These are phyloP conservation scores for Sporisorium iseilematis-ciliati DNA, from an alignment of 1,284 basidiomycete genomes.

Conservation along the genomic window DNA sequence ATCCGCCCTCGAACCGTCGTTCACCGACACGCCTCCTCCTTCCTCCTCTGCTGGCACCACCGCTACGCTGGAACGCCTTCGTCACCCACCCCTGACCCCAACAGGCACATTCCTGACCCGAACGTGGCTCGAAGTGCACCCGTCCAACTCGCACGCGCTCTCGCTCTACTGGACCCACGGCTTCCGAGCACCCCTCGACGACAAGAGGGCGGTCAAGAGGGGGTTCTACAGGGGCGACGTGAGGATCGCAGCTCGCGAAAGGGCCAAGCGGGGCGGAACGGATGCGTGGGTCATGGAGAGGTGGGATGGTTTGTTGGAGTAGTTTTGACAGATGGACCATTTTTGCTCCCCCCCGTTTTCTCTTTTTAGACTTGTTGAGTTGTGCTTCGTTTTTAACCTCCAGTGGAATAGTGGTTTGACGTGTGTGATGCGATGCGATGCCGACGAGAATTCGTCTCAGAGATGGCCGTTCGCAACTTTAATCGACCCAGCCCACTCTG, in stretches of 20 bases:
- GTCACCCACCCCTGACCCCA: background rate
- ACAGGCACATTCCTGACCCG: constrained; percentile 19
- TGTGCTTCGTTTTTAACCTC: too few species aligned
- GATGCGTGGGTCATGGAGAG: constrained; percentile 58
- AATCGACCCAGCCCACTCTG: too few species aligned
- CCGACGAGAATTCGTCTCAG: too few species aligned
- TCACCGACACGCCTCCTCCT: constrained; percentile 11
- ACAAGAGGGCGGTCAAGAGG: constrained; percentile 23
- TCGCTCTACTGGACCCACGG: constrained; percentile 47
- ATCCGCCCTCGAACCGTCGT: constrained; percentile 16
- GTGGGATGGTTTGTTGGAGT: constrained; percentile 23
- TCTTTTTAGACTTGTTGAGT: too few species aligned
- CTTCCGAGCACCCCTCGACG: constrained; percentile 31
- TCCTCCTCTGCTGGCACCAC: too few species aligned
- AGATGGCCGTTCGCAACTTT: too few species aligned
- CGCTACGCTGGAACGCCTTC: background rate
- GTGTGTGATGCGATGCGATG: too few species aligned
- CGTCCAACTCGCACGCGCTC: constrained; percentile 51
- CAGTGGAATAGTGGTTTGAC: too few species aligned
- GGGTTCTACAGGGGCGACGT: constrained; percentile 59
- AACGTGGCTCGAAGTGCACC: constrained; percentile 57
- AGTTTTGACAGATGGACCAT: background rate
- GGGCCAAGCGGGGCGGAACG: constrained; percentile 52
- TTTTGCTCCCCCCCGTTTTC: background rate
- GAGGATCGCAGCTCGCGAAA: constrained; percentile 44